These are phyloP conservation scores for Suhomyces taliae DNA, from an alignment of 1,139 yeast genomes.

Conservation along the genomic window DNA sequence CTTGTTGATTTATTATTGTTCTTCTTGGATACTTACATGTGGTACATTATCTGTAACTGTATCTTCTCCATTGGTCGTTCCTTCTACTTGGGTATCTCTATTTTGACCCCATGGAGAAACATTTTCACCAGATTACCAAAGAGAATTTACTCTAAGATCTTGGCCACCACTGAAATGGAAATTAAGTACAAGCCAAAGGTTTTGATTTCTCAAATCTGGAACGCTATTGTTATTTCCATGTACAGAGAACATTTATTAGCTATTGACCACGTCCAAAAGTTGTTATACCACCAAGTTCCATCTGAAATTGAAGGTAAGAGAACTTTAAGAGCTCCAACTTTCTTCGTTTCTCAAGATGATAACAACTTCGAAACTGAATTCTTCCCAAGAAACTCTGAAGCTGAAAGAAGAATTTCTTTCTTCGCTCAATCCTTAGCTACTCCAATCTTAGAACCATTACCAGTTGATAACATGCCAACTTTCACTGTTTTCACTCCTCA, in stretches of 20 bases:
- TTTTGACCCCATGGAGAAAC: slow-evolving; percentile 99
- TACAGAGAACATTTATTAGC: slow-evolving; percentile 97
- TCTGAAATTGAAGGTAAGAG: slow-evolving; percentile 97
- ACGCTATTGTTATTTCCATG: slow-evolving; percentile 96
- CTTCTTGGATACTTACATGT: slow-evolving; percentile 97
- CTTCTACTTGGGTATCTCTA: slow-evolving; percentile 96
- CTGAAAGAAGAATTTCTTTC: slow-evolving; percentile 98
- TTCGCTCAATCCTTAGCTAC: slow-evolving; percentile 98
- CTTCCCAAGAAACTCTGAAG: slow-evolving; percentile 95
- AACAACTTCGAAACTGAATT: slow-evolving; percentile 92
- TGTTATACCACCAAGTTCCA: slow-evolving; percentile 96
- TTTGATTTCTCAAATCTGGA: slow-evolving; percentile 97
- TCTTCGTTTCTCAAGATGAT: slow-evolving; percentile 97
- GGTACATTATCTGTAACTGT: slow-evolving; percentile 96
- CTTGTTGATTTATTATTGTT: slow-evolving; percentile 89
- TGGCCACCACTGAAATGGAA: slow-evolving; percentile 99
- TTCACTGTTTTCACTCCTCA: slow-evolving; percentile 98
- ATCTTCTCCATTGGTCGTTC: slow-evolving; percentile 96
- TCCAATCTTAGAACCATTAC: slow-evolving; percentile 97
- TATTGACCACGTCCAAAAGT: slow-evolving; percentile 95
- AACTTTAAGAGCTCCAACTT: slow-evolving; percentile 97
- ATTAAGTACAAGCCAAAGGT: slow-evolving; percentile 98
- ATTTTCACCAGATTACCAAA: slow-evolving; percentile 96
- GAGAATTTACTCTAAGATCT: slow-evolving; percentile 94
- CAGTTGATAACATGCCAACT: slow-evolving; percentile 99